Conservation (phyloP, 2,329 filamentous ascomycete species). For the Nannizziopsis arthrosporioides region DNA sequence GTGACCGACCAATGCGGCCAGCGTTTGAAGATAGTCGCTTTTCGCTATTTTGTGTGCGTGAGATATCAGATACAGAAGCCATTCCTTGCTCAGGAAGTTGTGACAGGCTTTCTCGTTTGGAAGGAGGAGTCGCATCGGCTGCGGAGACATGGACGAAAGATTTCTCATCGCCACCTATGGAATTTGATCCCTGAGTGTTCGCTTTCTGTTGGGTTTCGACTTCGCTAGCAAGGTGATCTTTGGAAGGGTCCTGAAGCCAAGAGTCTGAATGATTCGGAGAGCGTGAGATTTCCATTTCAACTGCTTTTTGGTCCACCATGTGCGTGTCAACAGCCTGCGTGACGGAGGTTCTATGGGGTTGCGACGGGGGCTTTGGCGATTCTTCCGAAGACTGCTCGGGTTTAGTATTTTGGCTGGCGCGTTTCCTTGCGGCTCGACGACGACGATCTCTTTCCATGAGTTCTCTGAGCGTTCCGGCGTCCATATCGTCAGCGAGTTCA, state of each 20-base stretch:
- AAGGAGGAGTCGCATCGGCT: not conserved
- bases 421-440: constrained; percentile 33
- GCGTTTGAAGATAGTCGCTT: constrained; percentile 19
- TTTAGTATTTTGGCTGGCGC: constrained; percentile 1
- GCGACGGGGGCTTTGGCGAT: not conserved
- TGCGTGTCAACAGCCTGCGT: not conserved
- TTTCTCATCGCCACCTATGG: not conserved
- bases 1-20: constrained; percentile 31
- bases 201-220: not conserved
- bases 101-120: not conserved
- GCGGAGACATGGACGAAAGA: constrained; percentile 2
- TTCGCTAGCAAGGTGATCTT: constrained; percentile 23
- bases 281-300: constrained; percentile 1
- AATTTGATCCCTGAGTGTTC: not conserved
- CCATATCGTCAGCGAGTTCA: constrained; percentile 69
- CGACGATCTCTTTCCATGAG: constrained; percentile 84
- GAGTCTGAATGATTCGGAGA: constrained; percentile 16
- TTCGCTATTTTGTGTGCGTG: constrained; percentile 1
- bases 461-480: constrained; percentile 71
- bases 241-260: constrained; percentile 27
- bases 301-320: not conserved
- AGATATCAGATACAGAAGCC: constrained; percentile 4
- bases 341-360: not conserved
- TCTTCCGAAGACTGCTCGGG: constrained; percentile 29
- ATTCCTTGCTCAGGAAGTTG: constrained; percentile 5